A percentile compares a stretch with the other conserved stretches of the same genome.
These are phyloP conservation scores for Naumovozyma baii DNA, from an alignment of 805 yeast species.

Conservation along the genomic window DNA sequence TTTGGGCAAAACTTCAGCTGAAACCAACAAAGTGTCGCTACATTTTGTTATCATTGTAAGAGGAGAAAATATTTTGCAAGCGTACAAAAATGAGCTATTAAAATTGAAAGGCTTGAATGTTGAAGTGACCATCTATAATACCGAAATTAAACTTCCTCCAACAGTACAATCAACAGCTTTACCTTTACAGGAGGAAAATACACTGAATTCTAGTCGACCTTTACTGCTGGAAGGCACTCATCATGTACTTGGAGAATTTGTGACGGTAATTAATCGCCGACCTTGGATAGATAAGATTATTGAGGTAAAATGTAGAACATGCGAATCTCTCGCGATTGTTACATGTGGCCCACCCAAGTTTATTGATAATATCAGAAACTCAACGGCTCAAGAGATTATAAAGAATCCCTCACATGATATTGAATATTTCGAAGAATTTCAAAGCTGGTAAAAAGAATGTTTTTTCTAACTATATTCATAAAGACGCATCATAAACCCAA, in stretches of 20 bases:
- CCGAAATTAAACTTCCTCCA: constrained; percentile 4
- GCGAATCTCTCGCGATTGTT: constrained; percentile 41
- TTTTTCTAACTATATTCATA: background rate
- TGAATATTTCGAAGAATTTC: constrained; percentile 67
- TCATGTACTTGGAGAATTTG: constrained; percentile 15
- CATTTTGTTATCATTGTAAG: constrained; percentile 13
- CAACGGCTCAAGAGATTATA: constrained; percentile 34
- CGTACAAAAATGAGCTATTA: constrained; percentile 13
- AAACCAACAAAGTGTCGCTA: constrained; percentile 5
- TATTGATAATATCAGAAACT: constrained; percentile 47
- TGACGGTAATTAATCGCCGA: constrained; percentile 36
- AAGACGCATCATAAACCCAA: background rate
- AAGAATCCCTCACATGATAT: constrained; percentile 39
- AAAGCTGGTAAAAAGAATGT: constrained; percentile 55
- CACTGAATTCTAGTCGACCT: constrained; percentile 3
- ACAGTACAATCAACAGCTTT: constrained; percentile 1
- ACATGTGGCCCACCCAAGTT: constrained; percentile 55
- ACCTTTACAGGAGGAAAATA: background rate
- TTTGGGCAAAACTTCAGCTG: constrained; percentile 11
- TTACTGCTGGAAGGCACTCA: constrained; percentile 2
- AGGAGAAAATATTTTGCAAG: constrained; percentile 12
- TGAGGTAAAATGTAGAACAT: constrained; percentile 27
- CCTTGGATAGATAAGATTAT: constrained; percentile 38
- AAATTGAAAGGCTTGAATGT: constrained; percentile 9
- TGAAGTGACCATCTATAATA: constrained; percentile 13